Evolutionary conservation across 179 eudicot genomes (phyloP).

Genomic region (Monotropa hypopitys): DNA sequence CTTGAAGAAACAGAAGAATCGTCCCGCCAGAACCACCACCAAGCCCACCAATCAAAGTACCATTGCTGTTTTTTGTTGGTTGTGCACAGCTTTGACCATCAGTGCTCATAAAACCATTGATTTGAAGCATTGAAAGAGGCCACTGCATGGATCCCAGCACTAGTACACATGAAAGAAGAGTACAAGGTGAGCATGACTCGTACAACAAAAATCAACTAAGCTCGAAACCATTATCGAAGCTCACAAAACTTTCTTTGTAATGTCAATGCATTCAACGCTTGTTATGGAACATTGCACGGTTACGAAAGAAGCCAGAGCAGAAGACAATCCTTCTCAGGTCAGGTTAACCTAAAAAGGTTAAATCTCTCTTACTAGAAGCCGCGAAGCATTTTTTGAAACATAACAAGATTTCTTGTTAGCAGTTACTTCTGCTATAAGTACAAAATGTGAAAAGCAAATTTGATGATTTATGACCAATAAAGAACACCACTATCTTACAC

Average conservation of each 20-base stretch:
- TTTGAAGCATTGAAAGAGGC: constrained; percentile 56
- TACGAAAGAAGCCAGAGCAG: too few species aligned
- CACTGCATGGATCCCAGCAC: constrained; percentile 70
- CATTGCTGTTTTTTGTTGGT: constrained; percentile 26
- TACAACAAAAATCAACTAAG: background rate
- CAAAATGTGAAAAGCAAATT: background rate
- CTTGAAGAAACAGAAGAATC: constrained; percentile 62
- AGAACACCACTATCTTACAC: background rate
- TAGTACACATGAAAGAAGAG: constrained; percentile 13
- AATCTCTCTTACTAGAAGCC: too few species aligned
- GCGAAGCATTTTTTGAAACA: background rate
- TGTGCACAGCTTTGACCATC: constrained; percentile 60
- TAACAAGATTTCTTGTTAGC: background rate
- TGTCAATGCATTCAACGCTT: background rate
- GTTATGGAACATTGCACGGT: background rate
- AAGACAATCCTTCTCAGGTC: too few species aligned
- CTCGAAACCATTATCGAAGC: background rate
- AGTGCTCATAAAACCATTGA: constrained; percentile 60
- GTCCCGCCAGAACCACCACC: constrained; percentile 97
- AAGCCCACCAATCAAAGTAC: constrained; percentile 51
- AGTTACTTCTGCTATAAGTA: background rate
- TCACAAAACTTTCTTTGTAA: background rate
- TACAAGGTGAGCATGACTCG: background rate
- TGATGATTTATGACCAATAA: background rate
- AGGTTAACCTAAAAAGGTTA: too few species aligned